Conservation (phyloP, 2,329 filamentous ascomycete genomes). For the Tolypocladium album region DNA sequence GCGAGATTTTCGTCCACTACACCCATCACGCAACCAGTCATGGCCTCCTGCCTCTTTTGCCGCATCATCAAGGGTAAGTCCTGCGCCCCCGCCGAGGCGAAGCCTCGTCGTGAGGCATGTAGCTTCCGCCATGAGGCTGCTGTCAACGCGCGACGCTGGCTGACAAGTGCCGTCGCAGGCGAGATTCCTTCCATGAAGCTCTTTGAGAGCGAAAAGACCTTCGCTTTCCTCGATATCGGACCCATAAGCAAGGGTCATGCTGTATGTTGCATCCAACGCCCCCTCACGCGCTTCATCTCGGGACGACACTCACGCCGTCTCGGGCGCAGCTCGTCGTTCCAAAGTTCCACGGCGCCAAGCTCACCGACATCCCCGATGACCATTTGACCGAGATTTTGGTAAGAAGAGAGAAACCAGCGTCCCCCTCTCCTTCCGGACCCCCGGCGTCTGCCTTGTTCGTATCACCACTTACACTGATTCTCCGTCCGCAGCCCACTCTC, state of each 20-base stretch:
- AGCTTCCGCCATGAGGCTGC: background rate
- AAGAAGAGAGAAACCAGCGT: conserved; percentile 6
- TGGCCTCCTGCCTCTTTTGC: conserved; percentile 77
- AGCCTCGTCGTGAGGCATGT: background rate
- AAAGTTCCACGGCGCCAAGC: conserved; percentile 86
- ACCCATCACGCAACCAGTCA: conserved; percentile 1
- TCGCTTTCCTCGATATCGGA: conserved; percentile 94
- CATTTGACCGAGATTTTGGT: conserved; percentile 72
- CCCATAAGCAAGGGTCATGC: conserved; percentile 83
- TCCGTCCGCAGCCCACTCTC: conserved; percentile 30
- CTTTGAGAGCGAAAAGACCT: conserved; percentile 84
- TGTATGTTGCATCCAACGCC: conserved; percentile 38
- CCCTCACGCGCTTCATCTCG: background rate
- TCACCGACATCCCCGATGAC: conserved; percentile 88
- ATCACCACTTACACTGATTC: background rate
- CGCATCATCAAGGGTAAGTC: conserved; percentile 82
- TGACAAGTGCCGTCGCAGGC: conserved; percentile 38
- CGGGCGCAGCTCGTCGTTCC: conserved; percentile 78
- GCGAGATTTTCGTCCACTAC: background rate
- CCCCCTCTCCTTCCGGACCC: background rate
- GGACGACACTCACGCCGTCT: background rate
- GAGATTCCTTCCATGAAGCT: conserved; percentile 97
- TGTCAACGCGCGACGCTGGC: background rate
- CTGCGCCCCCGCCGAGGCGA: background rate
- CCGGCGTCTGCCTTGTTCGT: background rate